Evolutionary conservation across 1,284 basidiomycete species (phyloP).

Genomic region (Ganoderma resinaceum): DNA sequence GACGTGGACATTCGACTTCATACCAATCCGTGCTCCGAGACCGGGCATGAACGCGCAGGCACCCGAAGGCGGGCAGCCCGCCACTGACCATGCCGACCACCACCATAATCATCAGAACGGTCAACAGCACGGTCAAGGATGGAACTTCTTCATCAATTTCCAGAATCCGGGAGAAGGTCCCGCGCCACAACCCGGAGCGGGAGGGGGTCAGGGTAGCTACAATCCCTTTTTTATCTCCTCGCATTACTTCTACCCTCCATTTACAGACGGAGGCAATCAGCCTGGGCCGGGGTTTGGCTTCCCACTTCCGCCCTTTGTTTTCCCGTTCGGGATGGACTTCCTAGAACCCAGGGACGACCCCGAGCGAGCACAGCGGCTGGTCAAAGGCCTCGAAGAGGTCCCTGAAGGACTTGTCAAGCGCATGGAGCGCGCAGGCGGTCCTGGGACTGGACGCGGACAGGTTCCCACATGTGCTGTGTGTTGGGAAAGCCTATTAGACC

Average conservation of each 20-base stretch:
- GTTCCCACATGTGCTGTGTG: slow-evolving; percentile 74
- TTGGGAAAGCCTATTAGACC: slow-evolving; percentile 69
- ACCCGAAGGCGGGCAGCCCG: slow-evolving; percentile 4
- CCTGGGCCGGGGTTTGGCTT: slow-evolving; percentile 20
- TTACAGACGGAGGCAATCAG: slow-evolving; percentile 21
- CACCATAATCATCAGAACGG: slow-evolving; percentile 6
- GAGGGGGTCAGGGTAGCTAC: slow-evolving; percentile 7
- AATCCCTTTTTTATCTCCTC: slow-evolving; percentile 9
- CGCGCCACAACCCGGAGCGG: slow-evolving; percentile 16
- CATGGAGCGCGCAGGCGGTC: slow-evolving; percentile 63
- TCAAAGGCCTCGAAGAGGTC: slow-evolving; percentile 70
- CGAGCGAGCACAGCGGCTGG: slow-evolving; percentile 64
- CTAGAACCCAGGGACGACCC: slow-evolving; percentile 66
- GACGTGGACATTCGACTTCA: slow-evolving; percentile 35
- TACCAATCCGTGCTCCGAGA: slow-evolving; percentile 14
- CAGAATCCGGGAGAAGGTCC: slow-evolving; percentile 21
- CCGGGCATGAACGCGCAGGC: slow-evolving; percentile 5
- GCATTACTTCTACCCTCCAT: slow-evolving; percentile 20
- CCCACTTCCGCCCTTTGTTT: slow-evolving; percentile 24
- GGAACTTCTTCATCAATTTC: slow-evolving; percentile 33
- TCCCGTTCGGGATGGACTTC: slow-evolving; percentile 37
- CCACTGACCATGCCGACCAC: slow-evolving; percentile 8
- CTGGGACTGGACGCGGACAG: slow-evolving; percentile 43
- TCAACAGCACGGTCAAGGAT: slow-evolving; percentile 13
- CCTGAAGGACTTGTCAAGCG: slow-evolving; percentile 70